These are phyloP conservation scores for Polygonum maritimum DNA, from an alignment of 148 eudicot genomes.

Conservation along the genomic window DNA sequence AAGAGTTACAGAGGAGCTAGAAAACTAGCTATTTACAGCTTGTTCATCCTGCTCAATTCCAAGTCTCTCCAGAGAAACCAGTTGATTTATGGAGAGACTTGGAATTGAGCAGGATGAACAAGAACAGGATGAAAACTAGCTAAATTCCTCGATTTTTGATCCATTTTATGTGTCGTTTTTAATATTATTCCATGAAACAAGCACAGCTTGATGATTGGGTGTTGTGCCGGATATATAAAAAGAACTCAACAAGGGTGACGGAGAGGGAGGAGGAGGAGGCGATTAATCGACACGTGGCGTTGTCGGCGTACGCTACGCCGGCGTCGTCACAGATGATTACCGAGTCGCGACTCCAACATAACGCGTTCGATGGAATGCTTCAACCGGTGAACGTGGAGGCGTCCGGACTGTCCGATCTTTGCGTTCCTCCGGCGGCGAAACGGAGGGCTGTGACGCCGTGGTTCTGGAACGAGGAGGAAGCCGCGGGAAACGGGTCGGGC, in stretches of 20 bases:
- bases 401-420: background rate
- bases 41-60: too few relatives aligned
- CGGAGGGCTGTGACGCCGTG: background rate
- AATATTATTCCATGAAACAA: background rate
- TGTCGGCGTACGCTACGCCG: background rate
- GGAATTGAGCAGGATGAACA: too few relatives aligned
- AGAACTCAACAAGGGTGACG: background rate
- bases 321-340: background rate
- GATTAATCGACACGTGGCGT: background rate
- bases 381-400: background rate
- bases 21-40: too few relatives aligned
- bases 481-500: background rate
- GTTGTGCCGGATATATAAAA: constrained; percentile 1
- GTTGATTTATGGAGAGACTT: too few relatives aligned
- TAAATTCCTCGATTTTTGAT: background rate
- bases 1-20: too few relatives aligned
- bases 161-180: too few relatives aligned
- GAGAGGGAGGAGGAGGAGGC: background rate
- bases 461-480: background rate
- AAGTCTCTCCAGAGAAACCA: too few relatives aligned
- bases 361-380: background rate
- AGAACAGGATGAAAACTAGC: too few relatives aligned
- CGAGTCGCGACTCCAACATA: background rate
- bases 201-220: constrained; percentile 4
- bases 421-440: background rate